A percentile compares a stretch with the other conserved stretches of the same genome.
phyloP scores from a whole-genome alignment of 441 rosid genomes.

The Sinapis alba region DNA sequence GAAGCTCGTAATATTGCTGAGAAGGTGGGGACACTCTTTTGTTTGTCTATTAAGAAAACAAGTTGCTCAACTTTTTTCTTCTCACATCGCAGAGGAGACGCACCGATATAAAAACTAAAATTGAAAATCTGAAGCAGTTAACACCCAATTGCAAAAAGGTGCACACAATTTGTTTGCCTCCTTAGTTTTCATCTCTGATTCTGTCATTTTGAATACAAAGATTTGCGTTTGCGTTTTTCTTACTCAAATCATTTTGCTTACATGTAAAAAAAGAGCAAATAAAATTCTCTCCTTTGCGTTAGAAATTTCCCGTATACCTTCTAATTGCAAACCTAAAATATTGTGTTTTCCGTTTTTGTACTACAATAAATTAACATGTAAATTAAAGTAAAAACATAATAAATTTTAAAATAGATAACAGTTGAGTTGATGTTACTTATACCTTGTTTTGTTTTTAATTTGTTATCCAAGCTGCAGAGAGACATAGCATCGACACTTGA shows the following conservation, averaged over 20 bases:
- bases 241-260: not conserved
- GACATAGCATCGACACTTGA: slow-evolving; percentile 8
- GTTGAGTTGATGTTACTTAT: not conserved
- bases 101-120: not conserved
- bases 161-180: not conserved
- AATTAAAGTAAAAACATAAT: not conserved
- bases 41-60: not conserved
- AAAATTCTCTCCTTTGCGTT: not conserved
- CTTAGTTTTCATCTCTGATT: not conserved
- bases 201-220: not conserved
- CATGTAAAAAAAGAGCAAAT: not conserved
- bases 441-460: not conserved
- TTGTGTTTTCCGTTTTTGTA: not conserved
- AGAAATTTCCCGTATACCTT: not conserved
- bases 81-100: slow-evolving; percentile 7
- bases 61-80: not conserved
- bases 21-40: slow-evolving; percentile 8
- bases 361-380: not conserved
- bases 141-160: slow-evolving; percentile 4
- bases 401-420: not conserved
- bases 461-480: slow-evolving; percentile 8
- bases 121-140: slow-evolving; percentile 7
- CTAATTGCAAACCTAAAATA: not conserved
- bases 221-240: not conserved
- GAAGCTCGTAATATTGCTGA: not conserved